Evolutionary conservation across 345 rosid species (phyloP), one percentile per base, ranked within the genome.

Genomic region (Syzygium grande): DNA sequence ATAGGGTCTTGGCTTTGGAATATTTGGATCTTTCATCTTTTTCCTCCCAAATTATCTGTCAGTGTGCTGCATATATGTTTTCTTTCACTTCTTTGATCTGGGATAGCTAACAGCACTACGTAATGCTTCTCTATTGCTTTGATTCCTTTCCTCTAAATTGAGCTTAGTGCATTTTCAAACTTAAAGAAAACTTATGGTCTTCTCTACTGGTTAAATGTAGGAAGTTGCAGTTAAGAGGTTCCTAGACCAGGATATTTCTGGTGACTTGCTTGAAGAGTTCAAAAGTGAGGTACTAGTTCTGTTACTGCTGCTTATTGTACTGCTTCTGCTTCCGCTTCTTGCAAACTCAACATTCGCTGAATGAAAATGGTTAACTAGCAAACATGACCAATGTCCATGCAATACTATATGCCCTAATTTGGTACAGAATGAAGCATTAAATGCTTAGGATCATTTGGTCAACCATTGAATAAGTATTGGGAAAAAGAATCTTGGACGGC

Each of bases 211-310:
- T 91, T 51, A 46, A 83, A 27, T 87, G 86, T 89, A 97, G 99
- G 98, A 95, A 92, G 98, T 97, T 92, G 99, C 98, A 51, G 98
- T 97, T 91, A 97, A 97, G 94, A 95, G 92, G 91, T 97, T 97
- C 91, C 92, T 97, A 85, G 97, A 96, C 91, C 99, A 97, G 92
- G 97, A 91, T 88, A 91, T 96, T 89, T 91, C 92, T 56, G 96
- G 96, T 86, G 97, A 97, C 91, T 92, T 94, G 84, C 95, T 97
- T 86, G 95, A 92, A 93, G 98, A 97, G 91, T 96, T 96, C 92
- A 95, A 88, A 91, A 96, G 96, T 87, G 98, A 96, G 99, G 98
- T 97, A 92, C 85, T 87, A 23, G 89, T 86, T 25, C 80, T 51
- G 5, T 73, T 29, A 52, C 84, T 86, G 80, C 80, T 34, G 80